Evolutionary conservation across 441 rosid species (phyloP), one percentile per base, ranked within the genome.

Genomic region (Croton setiger): DNA sequence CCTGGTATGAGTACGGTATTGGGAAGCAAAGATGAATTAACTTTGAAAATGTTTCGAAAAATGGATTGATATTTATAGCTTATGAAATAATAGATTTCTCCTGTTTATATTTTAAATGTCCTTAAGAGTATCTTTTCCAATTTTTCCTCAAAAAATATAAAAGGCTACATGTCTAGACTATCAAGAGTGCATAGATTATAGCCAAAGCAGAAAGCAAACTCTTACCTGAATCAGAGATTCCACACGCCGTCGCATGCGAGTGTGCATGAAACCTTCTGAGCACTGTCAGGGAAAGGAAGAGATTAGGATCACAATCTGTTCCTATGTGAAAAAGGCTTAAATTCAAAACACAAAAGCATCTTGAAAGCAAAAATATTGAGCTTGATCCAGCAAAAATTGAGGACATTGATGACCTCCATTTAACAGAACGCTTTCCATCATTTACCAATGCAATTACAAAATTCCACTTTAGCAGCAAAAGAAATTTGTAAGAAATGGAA

Each of bases 201-300:
- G 62, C 21, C 33, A 44, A 11, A 4, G 44, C 45, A 68, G 53
- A 67, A 45, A 48, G 33, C 31, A 49, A 57, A 47, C 31, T 12
- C 63, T 57, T 76, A 95, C 99, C 96, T 91, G 86, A 78, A 96
- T 91, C 72, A 96, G 71, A 56, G 98, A 86, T 76, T 96, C 97
- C 52, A 92, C 98, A 12, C 91, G 97, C 17, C 96, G 85, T 66
- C 96, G 85, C 97, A 96, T 92, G 59, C 98, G 83, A 12, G 96
- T 92, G 71, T 92, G 99, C 96, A 96, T 92, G 84, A 96, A 92
- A 39, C 96, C 96, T 76, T 88, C 97, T 0, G 98, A 88, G 81
- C 91, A 87, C 97, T 92, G 75, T 61, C 15, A 68, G 44, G 39
- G 65, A 73, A 75, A 21, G 17, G 17, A 20, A 73, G 75, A 43